Evolutionary conservation across 306 rosid species (phyloP), one percentile per base, ranked within the genome.

Genomic region (Trifolium repens): DNA sequence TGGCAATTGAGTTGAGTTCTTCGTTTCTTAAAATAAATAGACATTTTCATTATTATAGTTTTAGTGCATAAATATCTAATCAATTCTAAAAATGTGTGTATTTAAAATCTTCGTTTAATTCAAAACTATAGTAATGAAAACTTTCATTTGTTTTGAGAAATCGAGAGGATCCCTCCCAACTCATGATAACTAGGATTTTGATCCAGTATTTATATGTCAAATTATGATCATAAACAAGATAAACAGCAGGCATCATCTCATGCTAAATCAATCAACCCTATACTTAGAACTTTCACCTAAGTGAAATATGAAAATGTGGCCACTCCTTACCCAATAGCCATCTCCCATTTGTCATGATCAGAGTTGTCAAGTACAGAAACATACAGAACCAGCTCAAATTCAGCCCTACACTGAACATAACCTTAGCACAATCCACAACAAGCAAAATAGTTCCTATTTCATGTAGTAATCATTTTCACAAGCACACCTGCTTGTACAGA

Each of bases 391-490:
- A 76, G 74, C 69, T 75, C 42, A 76, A 67, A 81, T 88, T 91
- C 96, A 92, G 96, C 96, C 82, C 88, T 70, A 80, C 84, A 81
- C 96, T 92, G 93, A 89, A 89, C 89, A 67, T 39, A 76, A 72
- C 57, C 64, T 61, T 39, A 74, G 47, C 76, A 78, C 72, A 85
- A 80, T 46, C 76, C 84, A 79, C 75, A 81, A 76, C 67, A 73
- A 85, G 54, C 91, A 86, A 84, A 84, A 85, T 57, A 79, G 74
- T 76, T 79, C 87, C 75, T 79, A 43, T 76, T 50, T 47, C 77
- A 79, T 59, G 65, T 78, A 62, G 67, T 72, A 69, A 87, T 72
- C 68, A 87, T 88, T 62, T 87, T 87, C 90, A 88, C 79, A 77
- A 82, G 82, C 79, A 82, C 86, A 67, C 82, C 46, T 69, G 78